Base-by-base conservation (phyloP, 371 early-diverging fungal species). In the Mucor indicus region DNA sequence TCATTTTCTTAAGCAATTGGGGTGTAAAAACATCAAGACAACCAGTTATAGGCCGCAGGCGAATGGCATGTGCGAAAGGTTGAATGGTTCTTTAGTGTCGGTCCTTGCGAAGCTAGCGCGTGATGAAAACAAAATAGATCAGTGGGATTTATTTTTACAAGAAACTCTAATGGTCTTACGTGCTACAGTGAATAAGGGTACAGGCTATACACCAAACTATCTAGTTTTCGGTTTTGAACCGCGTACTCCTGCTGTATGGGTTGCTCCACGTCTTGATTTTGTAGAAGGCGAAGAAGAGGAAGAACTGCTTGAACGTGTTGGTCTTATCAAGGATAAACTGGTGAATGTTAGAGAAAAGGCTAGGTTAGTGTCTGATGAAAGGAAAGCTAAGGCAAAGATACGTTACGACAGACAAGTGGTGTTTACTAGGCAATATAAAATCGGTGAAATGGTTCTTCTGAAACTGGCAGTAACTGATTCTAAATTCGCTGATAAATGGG, bases 401-500 rank as follows among this genome's bases (percentile, higher is more conserved):
- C 15, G 38, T 6, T 38, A 38, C 12, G 38, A 38, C 20, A 38
- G 20, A 17, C 5, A 15, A 8, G 20, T 38, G 4, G 4, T 4
- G 4, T 2, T 6, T 6, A 15, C 7, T 27, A 27, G 5, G 29
- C 29, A 27, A 8, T 54, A 30, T 20, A 11, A 23, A 1, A 16
- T 56, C 1, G 50, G 53, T 12, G 53, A 53, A 1, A 32, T 53
- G 31, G 57, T 57, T 0, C 19, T 57, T 1, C 42, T 56, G 56
- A 47, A 50, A 10, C 39, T 57, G 16, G 37, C 29, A 2, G n/a
- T 19, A 1, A 39, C 44, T 7, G 4, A n/a, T 1, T 11, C 15
- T 8, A 62, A 62, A 38, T 62, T 56, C 19, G 35, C 36, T 17
- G 53, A 53, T 25, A 42, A 47, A 1, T 60, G 55, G 44, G 13